Percentiles rank a stretch among this genome's conserved stretches.
phyloP scores from a whole-genome alignment of 176 grass and related monocot genomes.

The Ananas comosus region DNA sequence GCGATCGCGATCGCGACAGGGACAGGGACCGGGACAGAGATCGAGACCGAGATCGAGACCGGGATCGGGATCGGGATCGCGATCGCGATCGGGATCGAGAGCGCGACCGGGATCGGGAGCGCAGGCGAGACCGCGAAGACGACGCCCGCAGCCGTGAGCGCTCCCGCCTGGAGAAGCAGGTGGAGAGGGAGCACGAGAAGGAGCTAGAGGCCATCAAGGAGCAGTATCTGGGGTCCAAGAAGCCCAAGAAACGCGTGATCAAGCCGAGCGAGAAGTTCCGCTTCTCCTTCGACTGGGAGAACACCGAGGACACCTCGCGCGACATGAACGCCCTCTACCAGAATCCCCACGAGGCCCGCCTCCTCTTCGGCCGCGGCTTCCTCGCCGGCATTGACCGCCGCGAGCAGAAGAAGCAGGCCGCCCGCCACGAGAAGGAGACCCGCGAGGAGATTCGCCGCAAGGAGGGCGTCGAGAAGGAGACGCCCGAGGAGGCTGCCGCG shows the following conservation, averaged over 20 bases:
- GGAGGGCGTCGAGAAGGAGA: slow-evolving; percentile 50
- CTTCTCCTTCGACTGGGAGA: slow-evolving; percentile 98
- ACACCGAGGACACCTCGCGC: slow-evolving; percentile 89
- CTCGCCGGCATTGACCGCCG: slow-evolving; percentile 78
- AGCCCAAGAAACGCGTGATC: slow-evolving; percentile 91
- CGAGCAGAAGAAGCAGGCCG: slow-evolving; percentile 90
- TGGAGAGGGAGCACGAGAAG: slow-evolving; percentile 75
- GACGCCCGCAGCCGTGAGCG: slow-evolving; percentile 31
- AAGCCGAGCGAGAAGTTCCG: slow-evolving; percentile 97
- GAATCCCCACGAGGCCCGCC: slow-evolving; percentile 63
- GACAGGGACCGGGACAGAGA: slow-evolving; percentile 43
- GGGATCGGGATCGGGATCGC: slow-evolving; percentile 22
- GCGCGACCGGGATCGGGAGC: slow-evolving; percentile 21
- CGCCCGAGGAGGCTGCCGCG: slow-evolving; percentile 49
- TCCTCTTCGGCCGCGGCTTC: slow-evolving; percentile 86
- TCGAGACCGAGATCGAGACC: slow-evolving; percentile 25
- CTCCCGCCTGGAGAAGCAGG: slow-evolving; percentile 62
- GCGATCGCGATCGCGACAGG: slow-evolving; percentile 40
- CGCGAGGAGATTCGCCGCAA: slow-evolving; percentile 70
- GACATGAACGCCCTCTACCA: slow-evolving; percentile 94
- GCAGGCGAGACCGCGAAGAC: slow-evolving; percentile 54
- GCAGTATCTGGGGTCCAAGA: slow-evolving; percentile 92
- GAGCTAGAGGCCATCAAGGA: slow-evolving; percentile 92
- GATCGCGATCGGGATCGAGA: slow-evolving; percentile 53
- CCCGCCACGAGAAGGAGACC: slow-evolving; percentile 68